phyloP scores from a whole-genome alignment of 306 rosid species.

The Pterocarpus macrocarpus region DNA sequence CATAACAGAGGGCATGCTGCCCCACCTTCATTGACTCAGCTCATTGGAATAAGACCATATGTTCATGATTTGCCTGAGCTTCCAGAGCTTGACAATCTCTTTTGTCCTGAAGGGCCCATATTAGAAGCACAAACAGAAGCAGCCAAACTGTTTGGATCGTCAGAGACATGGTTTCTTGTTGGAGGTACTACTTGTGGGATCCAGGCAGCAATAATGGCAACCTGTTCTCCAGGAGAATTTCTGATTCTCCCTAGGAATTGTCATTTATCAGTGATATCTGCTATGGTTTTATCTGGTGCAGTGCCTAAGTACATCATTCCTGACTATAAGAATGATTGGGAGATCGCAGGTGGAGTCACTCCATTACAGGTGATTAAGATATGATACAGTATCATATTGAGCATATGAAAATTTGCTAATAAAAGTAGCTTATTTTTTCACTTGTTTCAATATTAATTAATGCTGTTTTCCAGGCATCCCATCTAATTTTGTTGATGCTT shows the following conservation, averaged over 20 bases:
- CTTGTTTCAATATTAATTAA: too few species aligned
- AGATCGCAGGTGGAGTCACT: slow-evolving; percentile 73
- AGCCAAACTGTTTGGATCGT: slow-evolving; percentile 79
- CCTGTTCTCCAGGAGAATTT: slow-evolving; percentile 76
- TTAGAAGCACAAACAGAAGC: slow-evolving; percentile 85
- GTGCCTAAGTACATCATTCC: slow-evolving; percentile 85
- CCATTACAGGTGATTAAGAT: slow-evolving; percentile 68
- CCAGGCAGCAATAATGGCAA: slow-evolving; percentile 89
- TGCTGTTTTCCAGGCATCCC: slow-evolving; percentile 1
- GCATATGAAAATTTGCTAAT: neutral
- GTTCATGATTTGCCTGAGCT: slow-evolving; percentile 80
- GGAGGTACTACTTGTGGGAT: slow-evolving; percentile 96
- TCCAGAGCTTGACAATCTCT: slow-evolving; percentile 87
- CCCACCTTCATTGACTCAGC: slow-evolving; percentile 66
- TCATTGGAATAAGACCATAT: slow-evolving; percentile 76
- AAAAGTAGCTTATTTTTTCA: neutral
- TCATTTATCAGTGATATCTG: slow-evolving; percentile 83
- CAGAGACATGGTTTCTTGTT: slow-evolving; percentile 90
- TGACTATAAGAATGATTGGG: slow-evolving; percentile 72
- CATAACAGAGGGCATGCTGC: slow-evolving; percentile 96
- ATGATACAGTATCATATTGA: slow-evolving; percentile 3
- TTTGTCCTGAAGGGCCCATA: slow-evolving; percentile 78
- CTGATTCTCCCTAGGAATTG: slow-evolving; percentile 84
- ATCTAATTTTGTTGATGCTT: neutral
- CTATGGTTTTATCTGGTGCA: slow-evolving; percentile 82